These are phyloP conservation scores for Abrus precatorius DNA, from an alignment of 306 rosid genomes.

Conservation along the genomic window DNA sequence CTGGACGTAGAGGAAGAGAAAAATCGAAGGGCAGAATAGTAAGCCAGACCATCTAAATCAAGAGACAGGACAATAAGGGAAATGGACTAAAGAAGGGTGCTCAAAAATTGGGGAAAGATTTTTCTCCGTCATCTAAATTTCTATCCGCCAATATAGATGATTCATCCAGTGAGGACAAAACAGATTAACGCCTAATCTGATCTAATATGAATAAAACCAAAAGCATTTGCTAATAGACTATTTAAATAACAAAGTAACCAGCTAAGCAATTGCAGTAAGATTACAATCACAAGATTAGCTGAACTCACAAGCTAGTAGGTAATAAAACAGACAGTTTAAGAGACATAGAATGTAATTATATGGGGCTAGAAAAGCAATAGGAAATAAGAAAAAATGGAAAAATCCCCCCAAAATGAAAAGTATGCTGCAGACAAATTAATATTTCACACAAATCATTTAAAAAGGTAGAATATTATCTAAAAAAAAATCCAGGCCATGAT, in stretches of 20 bases:
- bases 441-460: constrained; percentile 1
- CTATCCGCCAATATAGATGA: constrained; percentile 25
- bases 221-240: constrained; percentile 1
- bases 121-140: constrained; percentile 19
- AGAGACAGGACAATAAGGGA: constrained; percentile 23
- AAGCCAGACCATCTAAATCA: constrained; percentile 23
- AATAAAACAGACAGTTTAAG: constrained; percentile 7
- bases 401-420: not conserved
- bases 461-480: constrained; percentile 26
- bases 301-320: constrained; percentile 37
- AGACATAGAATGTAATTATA: constrained; percentile 1
- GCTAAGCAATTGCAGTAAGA: constrained; percentile 33
- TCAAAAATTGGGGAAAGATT: constrained; percentile 1
- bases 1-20: constrained; percentile 23
- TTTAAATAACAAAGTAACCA: constrained; percentile 34
- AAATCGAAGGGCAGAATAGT: constrained; percentile 10
- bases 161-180: constrained; percentile 15
- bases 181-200: constrained; percentile 12
- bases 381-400: not conserved
- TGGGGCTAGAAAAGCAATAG: not conserved
- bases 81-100: not conserved
- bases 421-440: not conserved
- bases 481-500: constrained; percentile 13
- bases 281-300: not conserved
- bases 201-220: constrained; percentile 8